Evolutionary conservation across 176 grass and related monocot species (phyloP).

Genomic region (Chrysopogon serrulatus): DNA sequence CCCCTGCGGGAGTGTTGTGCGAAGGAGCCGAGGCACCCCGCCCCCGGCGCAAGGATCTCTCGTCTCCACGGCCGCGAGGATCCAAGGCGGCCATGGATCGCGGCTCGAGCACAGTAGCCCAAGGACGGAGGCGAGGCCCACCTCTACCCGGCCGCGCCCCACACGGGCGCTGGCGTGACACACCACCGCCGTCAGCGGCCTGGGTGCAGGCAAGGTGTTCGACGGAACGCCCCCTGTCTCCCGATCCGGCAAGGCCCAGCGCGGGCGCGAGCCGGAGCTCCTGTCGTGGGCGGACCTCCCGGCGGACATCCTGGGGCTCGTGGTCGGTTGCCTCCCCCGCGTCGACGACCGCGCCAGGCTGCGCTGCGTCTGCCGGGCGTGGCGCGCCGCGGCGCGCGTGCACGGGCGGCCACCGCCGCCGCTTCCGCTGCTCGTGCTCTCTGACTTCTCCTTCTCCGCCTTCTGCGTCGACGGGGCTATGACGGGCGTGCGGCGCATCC

Average conservation of each 20-base stretch:
- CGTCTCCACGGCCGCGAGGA: neutral
- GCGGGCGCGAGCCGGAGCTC: neutral
- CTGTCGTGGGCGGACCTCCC: constrained; percentile 28
- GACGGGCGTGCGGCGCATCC: too few relatives aligned
- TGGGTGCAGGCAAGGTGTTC: neutral
- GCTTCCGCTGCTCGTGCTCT: too few relatives aligned
- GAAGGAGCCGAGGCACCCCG: neutral
- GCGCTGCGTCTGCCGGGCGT: too few relatives aligned
- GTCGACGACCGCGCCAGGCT: too few relatives aligned
- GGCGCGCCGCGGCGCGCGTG: too few relatives aligned
- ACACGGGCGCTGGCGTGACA: neutral
- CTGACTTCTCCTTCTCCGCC: too few relatives aligned
- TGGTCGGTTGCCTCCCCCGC: too few relatives aligned
- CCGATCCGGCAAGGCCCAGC: neutral
- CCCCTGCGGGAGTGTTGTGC: neutral
- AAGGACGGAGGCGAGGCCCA: neutral
- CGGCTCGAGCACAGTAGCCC: neutral
- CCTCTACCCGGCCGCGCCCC: neutral
- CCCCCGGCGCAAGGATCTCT: neutral
- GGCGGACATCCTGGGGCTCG: constrained; percentile 19
- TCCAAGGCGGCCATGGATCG: neutral
- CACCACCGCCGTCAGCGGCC: neutral
- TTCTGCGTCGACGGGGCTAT: too few relatives aligned
- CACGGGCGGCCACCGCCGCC: too few relatives aligned
- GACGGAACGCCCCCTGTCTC: constrained; percentile 15